Percentiles rank a stretch among this genome's conserved stretches.
phyloP scores from a whole-genome alignment of 1,284 basidiomycete species.

The Puccinia coronata region DNA sequence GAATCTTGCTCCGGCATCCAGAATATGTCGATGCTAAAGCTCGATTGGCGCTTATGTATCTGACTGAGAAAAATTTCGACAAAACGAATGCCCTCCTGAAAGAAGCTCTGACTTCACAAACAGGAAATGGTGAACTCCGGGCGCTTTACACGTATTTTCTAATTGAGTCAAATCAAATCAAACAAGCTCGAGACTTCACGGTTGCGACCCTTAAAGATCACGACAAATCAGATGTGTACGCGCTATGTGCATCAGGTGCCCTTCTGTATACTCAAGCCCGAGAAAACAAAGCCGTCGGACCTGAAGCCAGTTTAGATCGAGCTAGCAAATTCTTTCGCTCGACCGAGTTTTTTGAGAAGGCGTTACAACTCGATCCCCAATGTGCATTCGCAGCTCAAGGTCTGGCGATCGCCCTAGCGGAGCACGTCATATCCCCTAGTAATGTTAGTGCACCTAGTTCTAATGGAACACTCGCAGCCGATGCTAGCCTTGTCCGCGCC shows the following conservation, averaged over 20 bases:
- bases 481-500: slow-evolving; percentile 61
- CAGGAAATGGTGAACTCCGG: slow-evolving; percentile 69
- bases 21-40: slow-evolving; percentile 94
- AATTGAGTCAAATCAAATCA: slow-evolving; percentile 70
- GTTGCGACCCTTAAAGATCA: slow-evolving; percentile 77
- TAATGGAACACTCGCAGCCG: slow-evolving; percentile 16
- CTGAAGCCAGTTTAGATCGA: slow-evolving; percentile 71
- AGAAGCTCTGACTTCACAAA: slow-evolving; percentile 74
- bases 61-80: slow-evolving; percentile 69
- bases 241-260: slow-evolving; percentile 82
- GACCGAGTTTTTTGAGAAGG: slow-evolving; percentile 87
- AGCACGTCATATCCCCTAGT: slow-evolving; percentile 72
- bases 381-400: slow-evolving; percentile 91
- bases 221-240: slow-evolving; percentile 78
- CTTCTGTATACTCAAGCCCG: slow-evolving; percentile 79
- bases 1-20: slow-evolving; percentile 78
- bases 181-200: slow-evolving; percentile 79
- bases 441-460: slow-evolving; percentile 57
- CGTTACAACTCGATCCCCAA: slow-evolving; percentile 73
- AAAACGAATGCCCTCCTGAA: slow-evolving; percentile 84
- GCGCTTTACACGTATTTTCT: slow-evolving; percentile 84
- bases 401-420: slow-evolving; percentile 83
- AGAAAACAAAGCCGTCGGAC: slow-evolving; percentile 65
- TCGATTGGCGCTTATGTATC: slow-evolving; percentile 76
- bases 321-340: slow-evolving; percentile 74